These are phyloP conservation scores for Emmonsia crescens DNA, from an alignment of 2,329 filamentous ascomycete genomes.

Conservation along the genomic window DNA sequence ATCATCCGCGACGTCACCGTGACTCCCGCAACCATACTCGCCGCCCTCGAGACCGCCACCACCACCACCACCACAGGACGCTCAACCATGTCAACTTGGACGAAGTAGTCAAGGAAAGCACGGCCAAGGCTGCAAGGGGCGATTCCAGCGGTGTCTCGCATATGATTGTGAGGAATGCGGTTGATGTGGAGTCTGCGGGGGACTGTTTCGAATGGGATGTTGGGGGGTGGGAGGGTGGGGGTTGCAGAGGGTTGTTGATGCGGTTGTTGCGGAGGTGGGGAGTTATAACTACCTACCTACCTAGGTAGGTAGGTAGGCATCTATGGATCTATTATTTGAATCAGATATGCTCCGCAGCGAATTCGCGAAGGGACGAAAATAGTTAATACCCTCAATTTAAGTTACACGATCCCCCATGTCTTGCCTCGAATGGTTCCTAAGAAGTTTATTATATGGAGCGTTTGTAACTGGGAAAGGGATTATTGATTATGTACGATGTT, in stretches of 20 bases:
- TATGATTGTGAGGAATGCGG: conserved; percentile 5
- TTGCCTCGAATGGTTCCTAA: no score
- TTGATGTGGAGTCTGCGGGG: conserved; percentile 9
- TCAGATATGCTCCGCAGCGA: no score
- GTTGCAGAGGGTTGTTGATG: conserved; percentile 1
- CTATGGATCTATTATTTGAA: no score
- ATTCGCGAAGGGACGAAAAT: no score
- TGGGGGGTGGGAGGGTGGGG: not conserved
- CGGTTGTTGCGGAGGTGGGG: not conserved
- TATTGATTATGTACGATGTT: not conserved
- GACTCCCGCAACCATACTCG: conserved; percentile 5
- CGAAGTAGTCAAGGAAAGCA: conserved; percentile 2
- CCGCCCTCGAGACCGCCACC: conserved; percentile 8
- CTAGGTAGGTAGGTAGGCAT: no score
- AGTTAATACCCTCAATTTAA: no score
- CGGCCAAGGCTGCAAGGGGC: conserved; percentile 6
- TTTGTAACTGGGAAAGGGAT: no score
- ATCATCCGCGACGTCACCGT: conserved; percentile 7
- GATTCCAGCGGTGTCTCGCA: conserved; percentile 9
- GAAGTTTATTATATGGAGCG: not conserved
- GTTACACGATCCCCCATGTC: no score
- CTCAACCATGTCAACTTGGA: conserved; percentile 8
- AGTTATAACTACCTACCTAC: no score
- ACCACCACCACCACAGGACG: conserved; percentile 6
- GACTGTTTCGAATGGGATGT: conserved; percentile 8